Percentiles rank a stretch among this genome's conserved stretches.
Conservation (phyloP, 169 alveolate genomes). For the Plasmodium inui region DNA sequence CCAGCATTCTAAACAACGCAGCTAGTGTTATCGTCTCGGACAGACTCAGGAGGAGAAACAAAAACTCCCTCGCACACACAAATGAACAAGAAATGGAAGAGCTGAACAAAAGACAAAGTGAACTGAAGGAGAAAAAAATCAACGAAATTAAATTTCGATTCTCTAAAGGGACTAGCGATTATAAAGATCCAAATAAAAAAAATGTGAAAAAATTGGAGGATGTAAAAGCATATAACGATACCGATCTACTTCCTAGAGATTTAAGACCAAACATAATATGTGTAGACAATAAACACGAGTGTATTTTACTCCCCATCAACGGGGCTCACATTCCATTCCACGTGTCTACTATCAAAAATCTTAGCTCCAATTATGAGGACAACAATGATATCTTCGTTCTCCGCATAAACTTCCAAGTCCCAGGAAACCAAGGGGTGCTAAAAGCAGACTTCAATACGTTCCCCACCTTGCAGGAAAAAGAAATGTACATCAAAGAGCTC, state of each 20-base stretch:
- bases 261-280: conserved; percentile 87
- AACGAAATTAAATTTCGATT: conserved; percentile 89
- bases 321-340: conserved; percentile 93
- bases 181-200: conserved; percentile 83
- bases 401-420: conserved; percentile 94
- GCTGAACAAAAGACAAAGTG: conserved; percentile 85
- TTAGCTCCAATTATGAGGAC: conserved; percentile 91
- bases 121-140: conserved; percentile 87
- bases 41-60: conserved; percentile 80
- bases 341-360: conserved; percentile 92
- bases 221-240: conserved; percentile 85
- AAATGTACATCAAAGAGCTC: conserved; percentile 94
- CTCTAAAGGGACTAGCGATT: conserved; percentile 85
- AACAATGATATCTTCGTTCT: conserved; percentile 88
- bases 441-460: conserved; percentile 86
- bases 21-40: conserved; percentile 85
- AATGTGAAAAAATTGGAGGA: conserved; percentile 89
- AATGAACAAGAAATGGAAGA: conserved; percentile 82
- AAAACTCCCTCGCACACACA: conserved; percentile 77
- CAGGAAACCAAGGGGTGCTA: conserved; percentile 91
- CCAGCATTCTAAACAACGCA: conserved; percentile 83
- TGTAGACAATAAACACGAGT: conserved; percentile 89
- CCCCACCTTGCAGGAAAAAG: conserved; percentile 87
- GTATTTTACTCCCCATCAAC: conserved; percentile 91
- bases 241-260: conserved; percentile 89